Base-by-base conservation (phyloP, 768 basidiomycete genomes). In the Hericium coralloides region DNA sequence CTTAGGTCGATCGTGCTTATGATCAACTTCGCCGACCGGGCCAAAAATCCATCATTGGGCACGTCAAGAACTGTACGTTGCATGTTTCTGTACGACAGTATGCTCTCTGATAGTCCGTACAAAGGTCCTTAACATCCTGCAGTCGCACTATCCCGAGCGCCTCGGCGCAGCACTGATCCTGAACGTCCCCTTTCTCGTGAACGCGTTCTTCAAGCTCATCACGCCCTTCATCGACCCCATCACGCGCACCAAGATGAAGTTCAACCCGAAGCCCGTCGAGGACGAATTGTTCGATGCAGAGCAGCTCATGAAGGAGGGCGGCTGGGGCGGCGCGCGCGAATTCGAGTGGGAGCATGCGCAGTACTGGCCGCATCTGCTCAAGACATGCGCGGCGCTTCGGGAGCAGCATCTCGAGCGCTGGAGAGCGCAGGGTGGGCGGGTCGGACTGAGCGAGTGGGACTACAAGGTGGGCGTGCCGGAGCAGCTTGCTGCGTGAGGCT, bases 101-200 rank as follows among this genome's bases (percentile, higher is more conserved):
- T 36, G 31, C 38, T 56, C 36, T 49, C 43, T 38, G 15, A 14
- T 18, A 12, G 49, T 9, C 49, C 36, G 51, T 55, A 38, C n/a
- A 12, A 48, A 68, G 66, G 65, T 68, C 25, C 55, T 70, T 2
- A 64, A 76, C 67, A 86, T 90, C 62, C 75, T 92, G 14, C 90
- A 92, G 64, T 79, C 82, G 22, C 89, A 93, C 66, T 93, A 92
- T 64, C 91, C 91, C 0, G 93, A 95, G 68, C 83, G 93, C 3
- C 82, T 95, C 37, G 91, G 89, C 26, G 68, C 69, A 26, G 80
- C 90, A 1, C 69, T 91, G 45, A 81, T 92, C 64, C 75, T 85
- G 58, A 89, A 93, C 63, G 77, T 93, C n/a, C 92, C 92, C 3
- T 92, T 83, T 73, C 67, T 90, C 52, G 66, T 92, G 52, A 81